Base-by-base conservation (phyloP, 371 early-diverging fungal genomes). In the Apophysomyces elegans region DNA sequence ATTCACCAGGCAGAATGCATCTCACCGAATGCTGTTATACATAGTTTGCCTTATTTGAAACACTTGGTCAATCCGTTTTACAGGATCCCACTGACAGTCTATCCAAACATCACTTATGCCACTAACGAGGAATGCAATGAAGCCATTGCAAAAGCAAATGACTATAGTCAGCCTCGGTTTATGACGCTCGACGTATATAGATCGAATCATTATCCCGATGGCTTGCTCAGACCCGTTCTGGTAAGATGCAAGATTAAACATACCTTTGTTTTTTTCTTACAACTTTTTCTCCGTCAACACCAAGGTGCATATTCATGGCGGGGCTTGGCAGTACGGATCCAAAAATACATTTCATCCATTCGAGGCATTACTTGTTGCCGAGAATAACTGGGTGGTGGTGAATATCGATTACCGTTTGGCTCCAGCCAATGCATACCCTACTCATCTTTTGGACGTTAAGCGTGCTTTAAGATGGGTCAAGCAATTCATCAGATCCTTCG, bases 241-340 rank as follows among this genome's bases (percentile, higher is more conserved):
- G 74, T 86, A 60, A 26, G 2, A 26, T 26, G 32, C 32, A 26
- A 26, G 32, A 26, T 26, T 26, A 26, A 26, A 26, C 3, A 2
- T 26, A 26, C 3, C 32, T 26, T 26, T 26, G 32, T 26, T 26
- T 26, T 26, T 26, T 26, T 26, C 32, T 26, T 26, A 26, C 32
- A 26, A 26, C 32, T 26, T 2, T 26, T 26, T 26, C 32, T 26
- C 3, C 32, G 32, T 26, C 2, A 26, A 26, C 32, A 26, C 1
- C 26, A 26, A 84, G 45, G 61, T 61, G 26, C 88, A 88, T 72
- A 77, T 90, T 47, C 91, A 89, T 72, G 88, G 89, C 36, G 91
- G 91, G 13, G 81, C 84, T 12, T 91, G 88, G 88, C 69, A 68
- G 21, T 56, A 60, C 32, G 88, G 88, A 21, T 76, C 70, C 69